These are phyloP conservation scores for Staphylotrichum tortipilum DNA, from an alignment of 495 filamentous ascomycete species.

Conservation along the genomic window DNA sequence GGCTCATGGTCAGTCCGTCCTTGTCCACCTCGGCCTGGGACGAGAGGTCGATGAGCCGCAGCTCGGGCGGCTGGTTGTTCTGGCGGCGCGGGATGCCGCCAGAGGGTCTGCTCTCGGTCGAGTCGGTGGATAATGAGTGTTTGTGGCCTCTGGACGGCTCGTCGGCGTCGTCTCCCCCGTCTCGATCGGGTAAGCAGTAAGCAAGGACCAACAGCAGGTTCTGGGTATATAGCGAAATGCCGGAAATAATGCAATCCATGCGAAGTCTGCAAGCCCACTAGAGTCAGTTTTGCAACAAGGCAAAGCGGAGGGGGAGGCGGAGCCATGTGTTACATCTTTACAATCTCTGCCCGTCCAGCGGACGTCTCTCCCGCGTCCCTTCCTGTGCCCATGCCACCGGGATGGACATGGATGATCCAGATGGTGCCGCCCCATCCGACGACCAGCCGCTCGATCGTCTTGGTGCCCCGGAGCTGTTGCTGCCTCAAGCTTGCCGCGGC, in stretches of 20 bases:
- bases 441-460: constrained; percentile 65
- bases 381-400: constrained; percentile 57
- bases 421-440: constrained; percentile 94
- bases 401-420: constrained; percentile 88
- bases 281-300: no score
- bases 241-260: constrained; percentile 94
- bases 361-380: constrained; percentile 63
- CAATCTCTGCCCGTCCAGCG: constrained; percentile 74
- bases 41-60: constrained; percentile 79
- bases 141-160: constrained; percentile 22
- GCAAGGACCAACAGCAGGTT: constrained; percentile 83
- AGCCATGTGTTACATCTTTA: constrained; percentile 62
- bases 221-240: constrained; percentile 92
- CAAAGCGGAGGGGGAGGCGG: no score
- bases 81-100: constrained; percentile 56
- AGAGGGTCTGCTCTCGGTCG: constrained; percentile 43
- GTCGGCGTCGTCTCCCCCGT: constrained; percentile 36
- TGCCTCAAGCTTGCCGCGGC: constrained; percentile 40
- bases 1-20: constrained; percentile 71
- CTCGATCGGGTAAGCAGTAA: constrained; percentile 65
- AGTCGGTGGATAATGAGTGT: constrained; percentile 30
- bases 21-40: constrained; percentile 69
- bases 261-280: constrained; percentile 65
- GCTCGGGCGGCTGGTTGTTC: constrained; percentile 74
- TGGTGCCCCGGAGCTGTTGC: constrained; percentile 33